Conservation (phyloP, 2,329 filamentous ascomycete genomes). For the Aureobasidium leucospermi region DNA sequence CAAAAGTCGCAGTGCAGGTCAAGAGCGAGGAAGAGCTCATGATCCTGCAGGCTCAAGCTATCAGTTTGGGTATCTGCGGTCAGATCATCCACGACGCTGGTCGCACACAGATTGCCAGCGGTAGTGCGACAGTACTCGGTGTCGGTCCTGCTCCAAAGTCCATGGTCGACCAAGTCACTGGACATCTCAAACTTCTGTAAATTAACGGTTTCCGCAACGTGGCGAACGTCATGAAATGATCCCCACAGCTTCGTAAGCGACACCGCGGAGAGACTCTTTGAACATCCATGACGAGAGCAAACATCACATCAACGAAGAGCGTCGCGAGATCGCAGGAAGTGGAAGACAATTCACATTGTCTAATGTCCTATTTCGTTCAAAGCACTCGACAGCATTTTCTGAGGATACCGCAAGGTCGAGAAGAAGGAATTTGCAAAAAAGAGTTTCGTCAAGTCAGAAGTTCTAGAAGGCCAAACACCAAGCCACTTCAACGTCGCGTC, state of each 20-base stretch:
- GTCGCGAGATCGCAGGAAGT: neutral
- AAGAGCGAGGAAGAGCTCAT: conserved; percentile 76
- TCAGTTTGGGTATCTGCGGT: conserved; percentile 76
- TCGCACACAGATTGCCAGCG: conserved; percentile 89
- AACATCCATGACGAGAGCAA: neutral
- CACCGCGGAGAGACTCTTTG: neutral
- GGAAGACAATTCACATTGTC: too few relatives aligned
- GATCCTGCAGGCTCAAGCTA: conserved; percentile 70
- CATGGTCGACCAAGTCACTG: conserved; percentile 78
- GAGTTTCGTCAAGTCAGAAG: too few relatives aligned
- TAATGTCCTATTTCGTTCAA: too few relatives aligned
- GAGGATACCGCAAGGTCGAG: too few relatives aligned
- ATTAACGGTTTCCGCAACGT: neutral
- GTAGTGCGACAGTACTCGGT: conserved; percentile 86
- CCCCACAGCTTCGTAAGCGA: neutral
- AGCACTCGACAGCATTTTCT: too few relatives aligned
- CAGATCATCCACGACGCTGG: conserved; percentile 94
- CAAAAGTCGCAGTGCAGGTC: conserved; percentile 86
- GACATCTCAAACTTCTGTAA: conserved; percentile 72
- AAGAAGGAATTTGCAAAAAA: too few relatives aligned
- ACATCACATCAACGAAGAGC: neutral
- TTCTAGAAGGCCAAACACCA: neutral
- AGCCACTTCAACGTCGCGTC: neutral
- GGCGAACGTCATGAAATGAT: neutral
- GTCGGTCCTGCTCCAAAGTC: conserved; percentile 69